Percentiles rank a stretch among this genome's conserved stretches.
Evolutionary conservation across 495 filamentous ascomycete genomes (phyloP).

Genomic region (Lichina pygmaea): DNA sequence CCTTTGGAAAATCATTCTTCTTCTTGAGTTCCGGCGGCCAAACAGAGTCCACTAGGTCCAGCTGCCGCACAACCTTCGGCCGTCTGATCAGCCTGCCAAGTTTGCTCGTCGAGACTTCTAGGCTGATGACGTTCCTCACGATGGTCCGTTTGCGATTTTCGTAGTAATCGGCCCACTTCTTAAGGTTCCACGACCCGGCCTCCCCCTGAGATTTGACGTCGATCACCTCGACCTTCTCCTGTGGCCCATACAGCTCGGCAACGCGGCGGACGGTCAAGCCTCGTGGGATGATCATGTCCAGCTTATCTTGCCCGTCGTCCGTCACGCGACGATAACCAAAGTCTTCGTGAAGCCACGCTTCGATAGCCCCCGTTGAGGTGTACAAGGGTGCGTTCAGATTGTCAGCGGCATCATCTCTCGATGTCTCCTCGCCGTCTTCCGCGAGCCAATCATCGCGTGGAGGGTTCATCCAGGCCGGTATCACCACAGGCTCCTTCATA

Average conservation of each 20-base stretch:
- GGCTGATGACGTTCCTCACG: constrained; percentile 51
- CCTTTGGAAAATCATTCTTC: constrained; percentile 29
- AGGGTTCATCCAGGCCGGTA: constrained; percentile 40
- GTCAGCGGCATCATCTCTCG: constrained; percentile 3
- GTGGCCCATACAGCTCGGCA: constrained; percentile 36
- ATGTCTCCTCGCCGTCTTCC: background rate
- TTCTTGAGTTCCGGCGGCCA: constrained; percentile 37
- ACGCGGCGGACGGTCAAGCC: constrained; percentile 39
- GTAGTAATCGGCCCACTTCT: constrained; percentile 51
- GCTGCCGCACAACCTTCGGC: constrained; percentile 41
- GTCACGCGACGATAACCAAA: constrained; percentile 19
- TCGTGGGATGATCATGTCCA: constrained; percentile 51
- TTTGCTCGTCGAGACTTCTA: constrained; percentile 43
- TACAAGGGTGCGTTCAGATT: constrained; percentile 4
- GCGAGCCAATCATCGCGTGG: constrained; percentile 11
- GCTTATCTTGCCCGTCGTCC: constrained; percentile 34
- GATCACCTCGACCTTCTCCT: constrained; percentile 42
- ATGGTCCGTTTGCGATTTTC: constrained; percentile 33
- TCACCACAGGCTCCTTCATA: constrained; percentile 46
- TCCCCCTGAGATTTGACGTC: constrained; percentile 52
- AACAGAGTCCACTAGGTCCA: constrained; percentile 45
- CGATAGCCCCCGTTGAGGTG: constrained; percentile 1
- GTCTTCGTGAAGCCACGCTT: constrained; percentile 10
- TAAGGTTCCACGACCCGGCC: constrained; percentile 42
- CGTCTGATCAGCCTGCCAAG: constrained; percentile 37